Percentiles rank a stretch among this genome's conserved stretches.
Evolutionary conservation across 768 basidiomycete genomes (phyloP).

Genomic region (Naematelia aurantialba): DNA sequence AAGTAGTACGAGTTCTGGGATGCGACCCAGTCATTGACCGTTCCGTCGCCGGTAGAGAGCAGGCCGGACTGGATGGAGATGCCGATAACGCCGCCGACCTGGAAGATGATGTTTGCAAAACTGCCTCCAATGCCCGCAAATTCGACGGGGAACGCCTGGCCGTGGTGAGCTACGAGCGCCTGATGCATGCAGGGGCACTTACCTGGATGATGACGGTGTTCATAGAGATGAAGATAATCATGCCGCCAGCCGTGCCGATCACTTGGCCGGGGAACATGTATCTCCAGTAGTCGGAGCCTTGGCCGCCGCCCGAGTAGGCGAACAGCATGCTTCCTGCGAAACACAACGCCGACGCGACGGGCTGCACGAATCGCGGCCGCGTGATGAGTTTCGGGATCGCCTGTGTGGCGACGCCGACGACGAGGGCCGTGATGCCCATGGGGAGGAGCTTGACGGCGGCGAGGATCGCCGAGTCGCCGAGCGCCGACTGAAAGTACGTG

Average conservation of each 20-base stretch:
- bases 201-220: slow-evolving; percentile 18
- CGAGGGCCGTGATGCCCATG: slow-evolving; percentile 42
- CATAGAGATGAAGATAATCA: slow-evolving; percentile 44
- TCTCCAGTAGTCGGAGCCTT: slow-evolving; percentile 40
- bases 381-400: slow-evolving; percentile 39
- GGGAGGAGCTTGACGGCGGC: slow-evolving; percentile 42
- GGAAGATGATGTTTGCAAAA: slow-evolving; percentile 45
- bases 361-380: slow-evolving; percentile 36
- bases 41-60: slow-evolving; percentile 34
- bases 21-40: slow-evolving; percentile 40
- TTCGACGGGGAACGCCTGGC: slow-evolving; percentile 29
- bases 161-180: background rate
- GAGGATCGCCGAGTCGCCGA: slow-evolving; percentile 37
- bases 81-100: slow-evolving; percentile 39
- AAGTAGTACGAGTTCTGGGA: slow-evolving; percentile 39
- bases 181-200: background rate
- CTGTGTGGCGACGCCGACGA: slow-evolving; percentile 39
- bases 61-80: slow-evolving; percentile 44
- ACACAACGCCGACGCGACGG: slow-evolving; percentile 31
- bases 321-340: slow-evolving; percentile 42
- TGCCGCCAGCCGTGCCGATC: slow-evolving; percentile 33
- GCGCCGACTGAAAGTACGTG: slow-evolving; percentile 41
- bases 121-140: slow-evolving; percentile 40
- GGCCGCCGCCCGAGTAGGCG: slow-evolving; percentile 36
- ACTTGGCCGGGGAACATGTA: slow-evolving; percentile 42